Evolutionary conservation across 257 asterid genomes (phyloP).

Genomic region (Solanum paucissectum): DNA sequence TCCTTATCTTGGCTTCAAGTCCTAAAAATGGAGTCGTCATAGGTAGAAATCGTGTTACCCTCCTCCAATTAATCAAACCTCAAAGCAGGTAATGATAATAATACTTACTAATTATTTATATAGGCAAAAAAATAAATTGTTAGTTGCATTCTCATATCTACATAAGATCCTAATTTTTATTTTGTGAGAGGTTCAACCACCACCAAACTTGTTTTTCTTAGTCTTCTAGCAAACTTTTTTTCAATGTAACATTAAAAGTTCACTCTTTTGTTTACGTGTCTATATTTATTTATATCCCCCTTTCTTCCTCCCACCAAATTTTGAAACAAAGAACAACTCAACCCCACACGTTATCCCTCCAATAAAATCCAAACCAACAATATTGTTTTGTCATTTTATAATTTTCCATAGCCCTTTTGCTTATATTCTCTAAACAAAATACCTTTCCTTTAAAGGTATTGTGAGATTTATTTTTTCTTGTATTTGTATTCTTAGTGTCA

Average conservation of each 20-base stretch:
- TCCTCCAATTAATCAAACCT: neutral
- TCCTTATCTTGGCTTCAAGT: neutral
- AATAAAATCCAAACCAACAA: neutral
- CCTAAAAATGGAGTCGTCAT: neutral
- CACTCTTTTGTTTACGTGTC: conserved; percentile 33
- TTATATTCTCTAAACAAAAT: neutral
- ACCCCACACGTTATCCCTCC: conserved; percentile 9
- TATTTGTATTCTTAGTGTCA: neutral
- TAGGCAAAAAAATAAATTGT: neutral
- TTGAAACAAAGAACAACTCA: neutral
- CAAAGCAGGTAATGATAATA: neutral
- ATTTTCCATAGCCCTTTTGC: neutral
- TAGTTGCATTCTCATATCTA: neutral
- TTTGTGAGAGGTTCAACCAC: conserved; percentile 65
- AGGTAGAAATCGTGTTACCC: neutral
- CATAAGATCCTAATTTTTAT: neutral
- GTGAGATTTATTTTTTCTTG: neutral
- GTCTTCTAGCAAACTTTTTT: conserved; percentile 24
- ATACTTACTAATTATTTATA: neutral
- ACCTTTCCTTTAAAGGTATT: neutral
- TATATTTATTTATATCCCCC: neutral
- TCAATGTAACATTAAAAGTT: conserved; percentile 28
- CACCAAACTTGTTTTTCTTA: conserved; percentile 41
- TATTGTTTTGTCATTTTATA: neutral
- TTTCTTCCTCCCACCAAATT: neutral